These are phyloP conservation scores for Epicoccum nigrum DNA, from an alignment of 2,329 filamentous ascomycete species.

Conservation along the genomic window DNA sequence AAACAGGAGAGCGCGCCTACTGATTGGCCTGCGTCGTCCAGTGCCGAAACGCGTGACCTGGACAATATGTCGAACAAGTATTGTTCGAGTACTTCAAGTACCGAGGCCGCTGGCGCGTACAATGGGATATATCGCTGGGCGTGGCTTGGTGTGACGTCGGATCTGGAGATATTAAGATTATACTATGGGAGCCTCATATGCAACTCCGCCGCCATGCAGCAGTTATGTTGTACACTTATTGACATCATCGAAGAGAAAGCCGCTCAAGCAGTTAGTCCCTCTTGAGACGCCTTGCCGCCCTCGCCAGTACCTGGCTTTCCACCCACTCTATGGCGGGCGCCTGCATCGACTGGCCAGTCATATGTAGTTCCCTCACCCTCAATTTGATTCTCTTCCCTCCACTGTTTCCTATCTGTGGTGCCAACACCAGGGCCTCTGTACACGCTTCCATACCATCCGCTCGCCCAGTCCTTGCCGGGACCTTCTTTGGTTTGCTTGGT, in stretches of 20 bases:
- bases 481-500: conserved; percentile 53
- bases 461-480: conserved; percentile 62
- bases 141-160: neutral
- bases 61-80: neutral
- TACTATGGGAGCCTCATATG: conserved; percentile 4
- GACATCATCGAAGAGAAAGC: neutral
- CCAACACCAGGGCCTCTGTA: conserved; percentile 65
- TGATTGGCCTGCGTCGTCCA: neutral
- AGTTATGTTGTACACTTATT: neutral
- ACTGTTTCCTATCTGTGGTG: conserved; percentile 59
- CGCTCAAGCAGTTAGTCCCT: conserved; percentile 9
- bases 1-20: neutral
- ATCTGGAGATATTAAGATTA: conserved; percentile 4
- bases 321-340: conserved; percentile 14
- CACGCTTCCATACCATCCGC: conserved; percentile 63
- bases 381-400: conserved; percentile 55
- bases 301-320: conserved; percentile 14
- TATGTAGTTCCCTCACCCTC: conserved; percentile 20
- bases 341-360: conserved; percentile 22
- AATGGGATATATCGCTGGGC: too few species aligned
- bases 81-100: neutral
- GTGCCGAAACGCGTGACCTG: conserved; percentile 1
- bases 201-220: neutral
- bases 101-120: neutral
- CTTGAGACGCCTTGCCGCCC: conserved; percentile 13